phyloP scores from a whole-genome alignment of 352 stramenopile species.

The Pythium monospermum region DNA sequence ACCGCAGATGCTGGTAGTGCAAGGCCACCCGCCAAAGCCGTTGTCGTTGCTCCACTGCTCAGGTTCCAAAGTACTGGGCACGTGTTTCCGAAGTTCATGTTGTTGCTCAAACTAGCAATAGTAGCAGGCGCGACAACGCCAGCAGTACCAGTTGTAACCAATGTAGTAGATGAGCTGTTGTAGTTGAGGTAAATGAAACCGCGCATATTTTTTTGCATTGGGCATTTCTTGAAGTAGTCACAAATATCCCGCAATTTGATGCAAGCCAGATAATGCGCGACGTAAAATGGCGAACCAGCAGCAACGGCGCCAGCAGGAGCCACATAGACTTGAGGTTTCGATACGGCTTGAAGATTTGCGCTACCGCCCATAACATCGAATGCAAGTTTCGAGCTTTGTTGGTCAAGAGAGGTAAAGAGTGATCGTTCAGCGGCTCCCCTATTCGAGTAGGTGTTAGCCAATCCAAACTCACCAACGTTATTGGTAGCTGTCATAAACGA shows the following conservation, averaged over 20 bases:
- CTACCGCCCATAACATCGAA: slow-evolving; percentile 17
- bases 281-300: slow-evolving; percentile 15
- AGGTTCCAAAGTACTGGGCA: slow-evolving; percentile 11
- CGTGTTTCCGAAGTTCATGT: slow-evolving; percentile 21
- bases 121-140: slow-evolving; percentile 6
- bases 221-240: slow-evolving; percentile 21
- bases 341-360: slow-evolving; percentile 17
- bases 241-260: slow-evolving; percentile 20
- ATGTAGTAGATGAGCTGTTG: slow-evolving; percentile 16
- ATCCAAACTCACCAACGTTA: slow-evolving; percentile 19
- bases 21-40: slow-evolving; percentile 3
- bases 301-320: slow-evolving; percentile 11
- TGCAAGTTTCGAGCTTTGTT: slow-evolving; percentile 18
- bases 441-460: slow-evolving; percentile 18
- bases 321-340: slow-evolving; percentile 18
- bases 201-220: slow-evolving; percentile 18
- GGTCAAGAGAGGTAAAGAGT: slow-evolving; percentile 13
- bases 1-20: slow-evolving; percentile 3
- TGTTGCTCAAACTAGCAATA: slow-evolving; percentile 13
- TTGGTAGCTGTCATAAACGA: slow-evolving; percentile 18
- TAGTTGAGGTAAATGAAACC: slow-evolving; percentile 21
- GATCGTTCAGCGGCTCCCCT: slow-evolving; percentile 14
- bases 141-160: slow-evolving; percentile 15
- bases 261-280: slow-evolving; percentile 15
- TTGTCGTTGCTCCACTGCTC: slow-evolving; percentile 5